Evolutionary conservation across 345 rosid species (phyloP).

Genomic region (Hibiscus tridactylites): DNA sequence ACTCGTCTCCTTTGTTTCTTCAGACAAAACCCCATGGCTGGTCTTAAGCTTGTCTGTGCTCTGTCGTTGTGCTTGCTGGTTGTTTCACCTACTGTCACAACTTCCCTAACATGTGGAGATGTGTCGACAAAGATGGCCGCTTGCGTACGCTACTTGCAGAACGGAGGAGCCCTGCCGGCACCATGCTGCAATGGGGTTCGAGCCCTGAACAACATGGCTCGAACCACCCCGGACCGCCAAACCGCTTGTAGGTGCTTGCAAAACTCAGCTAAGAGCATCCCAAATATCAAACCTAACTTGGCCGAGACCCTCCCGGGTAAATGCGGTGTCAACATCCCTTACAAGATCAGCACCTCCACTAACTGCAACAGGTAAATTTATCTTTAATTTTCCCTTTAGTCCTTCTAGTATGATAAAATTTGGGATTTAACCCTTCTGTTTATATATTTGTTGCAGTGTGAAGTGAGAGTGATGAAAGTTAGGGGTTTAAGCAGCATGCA

Average conservation of each 20-base stretch:
- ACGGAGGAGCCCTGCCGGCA: slow-evolving; percentile 5
- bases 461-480: neutral
- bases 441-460: neutral
- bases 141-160: slow-evolving; percentile 16
- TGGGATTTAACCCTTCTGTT: neutral
- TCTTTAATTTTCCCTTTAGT: neutral
- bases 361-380: slow-evolving; percentile 29
- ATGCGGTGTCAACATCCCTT: slow-evolving; percentile 34
- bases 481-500: neutral
- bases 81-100: slow-evolving; percentile 11
- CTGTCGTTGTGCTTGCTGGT: slow-evolving; percentile 14
- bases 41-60: slow-evolving; percentile 10
- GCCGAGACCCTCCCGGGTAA: slow-evolving; percentile 23
- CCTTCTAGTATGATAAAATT: neutral
- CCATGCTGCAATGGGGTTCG: slow-evolving; percentile 30
- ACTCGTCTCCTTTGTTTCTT: neutral
- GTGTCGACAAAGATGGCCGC: neutral
- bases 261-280: neutral
- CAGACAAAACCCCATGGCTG: neutral
- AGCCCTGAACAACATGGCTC: slow-evolving; percentile 13
- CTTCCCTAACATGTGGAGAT: slow-evolving; percentile 25
- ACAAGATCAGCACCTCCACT: slow-evolving; percentile 31
- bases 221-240: slow-evolving; percentile 33
- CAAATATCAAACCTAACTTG: slow-evolving; percentile 9
- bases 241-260: slow-evolving; percentile 33